Evolutionary conservation across 169 alveolate species (phyloP).

Genomic region (Sarcocystis neurona): DNA sequence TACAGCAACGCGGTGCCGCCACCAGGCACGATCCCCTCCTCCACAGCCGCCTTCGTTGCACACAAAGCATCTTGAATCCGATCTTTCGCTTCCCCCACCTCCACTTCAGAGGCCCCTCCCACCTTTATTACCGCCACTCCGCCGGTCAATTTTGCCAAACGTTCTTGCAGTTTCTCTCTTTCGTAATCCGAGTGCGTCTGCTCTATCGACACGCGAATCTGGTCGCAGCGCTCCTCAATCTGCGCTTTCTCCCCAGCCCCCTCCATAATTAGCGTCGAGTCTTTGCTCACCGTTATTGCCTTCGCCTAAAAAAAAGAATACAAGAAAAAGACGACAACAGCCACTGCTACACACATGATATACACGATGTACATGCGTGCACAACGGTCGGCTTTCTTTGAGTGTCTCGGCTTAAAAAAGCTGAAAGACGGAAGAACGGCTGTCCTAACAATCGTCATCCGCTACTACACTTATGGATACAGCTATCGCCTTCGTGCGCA

Average conservation of each 20-base stretch:
- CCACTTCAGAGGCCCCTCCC: slow-evolving; percentile 55
- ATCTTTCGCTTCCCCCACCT: slow-evolving; percentile 98
- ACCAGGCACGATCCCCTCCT: slow-evolving; percentile 99
- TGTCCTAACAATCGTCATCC: too few species aligned
- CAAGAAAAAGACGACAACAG: background rate
- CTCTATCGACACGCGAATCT: slow-evolving; percentile 88
- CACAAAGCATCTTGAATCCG: slow-evolving; percentile 98
- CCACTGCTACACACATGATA: background rate
- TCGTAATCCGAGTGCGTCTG: slow-evolving; percentile 81
- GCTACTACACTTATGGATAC: too few species aligned
- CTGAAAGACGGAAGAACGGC: too few species aligned
- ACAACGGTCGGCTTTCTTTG: too few species aligned
- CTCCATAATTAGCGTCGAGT: slow-evolving; percentile 95
- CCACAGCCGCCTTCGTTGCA: slow-evolving; percentile 99
- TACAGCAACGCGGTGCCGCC: slow-evolving; percentile 89
- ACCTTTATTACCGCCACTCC: slow-evolving; percentile 97
- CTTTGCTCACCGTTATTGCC: slow-evolving; percentile 95
- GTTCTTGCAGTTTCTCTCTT: slow-evolving; percentile 94
- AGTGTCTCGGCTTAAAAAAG: too few species aligned
- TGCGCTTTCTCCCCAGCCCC: slow-evolving; percentile 94
- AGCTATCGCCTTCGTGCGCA: too few species aligned
- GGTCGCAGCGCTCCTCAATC: slow-evolving; percentile 90
- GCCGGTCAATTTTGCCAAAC: slow-evolving; percentile 97
- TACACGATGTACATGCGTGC: too few species aligned
- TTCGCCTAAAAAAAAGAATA: slow-evolving; percentile 78